A percentile compares a stretch with the other conserved stretches of the same genome.
phyloP scores from a whole-genome alignment of 352 stramenopile species.

The Salisapilia sapeloensis region DNA sequence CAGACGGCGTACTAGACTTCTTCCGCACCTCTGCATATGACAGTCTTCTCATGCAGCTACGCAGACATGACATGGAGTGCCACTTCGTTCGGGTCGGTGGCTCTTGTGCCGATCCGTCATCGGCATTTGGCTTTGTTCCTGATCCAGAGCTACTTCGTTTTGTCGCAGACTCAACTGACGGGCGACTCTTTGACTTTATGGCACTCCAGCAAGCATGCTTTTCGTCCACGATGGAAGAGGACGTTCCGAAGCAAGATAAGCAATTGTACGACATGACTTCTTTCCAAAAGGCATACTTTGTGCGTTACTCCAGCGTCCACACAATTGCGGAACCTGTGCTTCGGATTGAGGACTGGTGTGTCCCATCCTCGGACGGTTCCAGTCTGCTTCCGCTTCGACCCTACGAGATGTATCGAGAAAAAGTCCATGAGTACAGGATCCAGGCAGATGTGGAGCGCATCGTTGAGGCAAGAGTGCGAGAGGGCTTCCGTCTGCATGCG shows the following conservation, averaged over 20 bases:
- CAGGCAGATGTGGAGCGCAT: conserved; percentile 66
- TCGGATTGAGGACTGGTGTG: conserved; percentile 48
- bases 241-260: conserved; percentile 13
- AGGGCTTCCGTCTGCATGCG: conserved; percentile 67
- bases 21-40: conserved; percentile 67
- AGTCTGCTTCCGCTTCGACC: conserved; percentile 49
- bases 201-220: conserved; percentile 34
- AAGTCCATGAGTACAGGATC: conserved; percentile 79
- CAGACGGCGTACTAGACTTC: conserved; percentile 73
- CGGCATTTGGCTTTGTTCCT: conserved; percentile 73
- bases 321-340: conserved; percentile 46
- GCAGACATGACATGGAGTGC: conserved; percentile 74
- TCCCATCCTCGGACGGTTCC: conserved; percentile 42
- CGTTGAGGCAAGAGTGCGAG: conserved; percentile 55
- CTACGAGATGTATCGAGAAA: conserved; percentile 77
- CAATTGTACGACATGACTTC: conserved; percentile 30
- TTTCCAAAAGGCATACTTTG: conserved; percentile 37
- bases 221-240: too few relatives aligned
- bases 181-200: conserved; percentile 44
- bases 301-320: conserved; percentile 50
- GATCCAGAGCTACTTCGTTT: conserved; percentile 68
- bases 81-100: conserved; percentile 65
- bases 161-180: conserved; percentile 48
- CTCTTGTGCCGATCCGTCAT: conserved; percentile 27
- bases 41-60: conserved; percentile 78